Evolutionary conservation across 2,329 filamentous ascomycete genomes (phyloP).

Genomic region (Chrysosporium keratinophilum): DNA sequence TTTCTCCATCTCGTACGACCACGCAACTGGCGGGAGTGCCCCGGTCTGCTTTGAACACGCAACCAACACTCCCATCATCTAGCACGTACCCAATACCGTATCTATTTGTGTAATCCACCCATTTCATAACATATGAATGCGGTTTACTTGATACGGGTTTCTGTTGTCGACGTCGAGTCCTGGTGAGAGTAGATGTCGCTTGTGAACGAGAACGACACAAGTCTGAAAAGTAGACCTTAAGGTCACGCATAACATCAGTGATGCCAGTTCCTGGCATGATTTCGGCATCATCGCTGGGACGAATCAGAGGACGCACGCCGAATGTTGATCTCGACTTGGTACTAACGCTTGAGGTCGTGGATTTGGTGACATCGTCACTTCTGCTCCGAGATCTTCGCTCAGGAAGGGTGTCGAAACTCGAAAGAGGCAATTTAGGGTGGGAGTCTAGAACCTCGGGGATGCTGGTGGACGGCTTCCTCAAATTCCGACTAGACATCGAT

Average conservation of each 20-base stretch:
- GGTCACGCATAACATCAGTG: constrained; percentile 31
- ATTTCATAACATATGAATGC: constrained; percentile 42
- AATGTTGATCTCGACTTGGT: constrained; percentile 16
- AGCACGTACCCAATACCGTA: constrained; percentile 44
- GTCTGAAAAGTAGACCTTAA: constrained; percentile 32
- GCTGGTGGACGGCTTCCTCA: neutral
- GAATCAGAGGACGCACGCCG: constrained; percentile 31
- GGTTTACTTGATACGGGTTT: constrained; percentile 23
- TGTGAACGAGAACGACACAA: constrained; percentile 23
- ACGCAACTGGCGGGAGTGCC: constrained; percentile 37
- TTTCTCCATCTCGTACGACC: constrained; percentile 38
- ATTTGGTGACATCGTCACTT: constrained; percentile 5
- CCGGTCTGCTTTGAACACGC: constrained; percentile 40
- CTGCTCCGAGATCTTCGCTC: constrained; percentile 1
- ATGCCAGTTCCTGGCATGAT: constrained; percentile 31
- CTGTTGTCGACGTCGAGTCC: constrained; percentile 22
- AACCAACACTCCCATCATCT: constrained; percentile 42
- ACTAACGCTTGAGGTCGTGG: constrained; percentile 3
- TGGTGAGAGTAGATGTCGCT: constrained; percentile 3
- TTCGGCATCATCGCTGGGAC: constrained; percentile 30
- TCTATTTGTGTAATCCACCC: constrained; percentile 44
- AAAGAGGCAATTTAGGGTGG: neutral
- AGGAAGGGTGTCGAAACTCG: neutral
- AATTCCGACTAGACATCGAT: constrained; percentile 11
- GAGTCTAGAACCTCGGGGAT: neutral